Evolutionary conservation across 768 basidiomycete genomes (phyloP).

Genomic region (Lactarius sanguifluus): DNA sequence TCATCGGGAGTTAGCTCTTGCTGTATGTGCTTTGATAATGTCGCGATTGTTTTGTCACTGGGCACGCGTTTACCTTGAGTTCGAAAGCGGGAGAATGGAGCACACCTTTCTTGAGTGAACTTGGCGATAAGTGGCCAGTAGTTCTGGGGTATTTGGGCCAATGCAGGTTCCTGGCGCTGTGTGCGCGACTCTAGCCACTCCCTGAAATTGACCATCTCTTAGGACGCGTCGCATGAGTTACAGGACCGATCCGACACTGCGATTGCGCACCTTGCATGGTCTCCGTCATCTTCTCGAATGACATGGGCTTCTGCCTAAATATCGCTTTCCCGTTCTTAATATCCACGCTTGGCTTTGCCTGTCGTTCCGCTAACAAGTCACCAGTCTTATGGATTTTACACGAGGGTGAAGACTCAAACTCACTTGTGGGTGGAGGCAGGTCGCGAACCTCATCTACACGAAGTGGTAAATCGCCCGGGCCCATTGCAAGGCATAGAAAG

Average conservation of each 20-base stretch:
- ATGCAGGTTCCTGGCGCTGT: constrained; percentile 46
- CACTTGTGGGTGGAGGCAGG: constrained; percentile 10
- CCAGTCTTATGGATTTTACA: constrained; percentile 3
- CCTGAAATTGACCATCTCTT: constrained; percentile 78
- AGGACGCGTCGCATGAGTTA: constrained; percentile 3
- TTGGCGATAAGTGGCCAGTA: constrained; percentile 77
- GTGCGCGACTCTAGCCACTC: constrained; percentile 63
- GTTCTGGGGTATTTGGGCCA: constrained; percentile 62
- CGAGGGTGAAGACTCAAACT: constrained; percentile 1
- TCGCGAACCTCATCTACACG: constrained; percentile 7
- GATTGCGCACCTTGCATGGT: constrained; percentile 68
- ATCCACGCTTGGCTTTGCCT: constrained; percentile 50
- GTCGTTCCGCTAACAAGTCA: constrained; percentile 40
- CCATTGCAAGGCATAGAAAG: neutral
- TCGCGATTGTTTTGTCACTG: constrained; percentile 70
- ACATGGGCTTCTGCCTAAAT: constrained; percentile 72
- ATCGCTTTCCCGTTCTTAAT: constrained; percentile 74
- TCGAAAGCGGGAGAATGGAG: neutral
- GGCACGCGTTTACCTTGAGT: constrained; percentile 13
- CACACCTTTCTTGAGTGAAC: constrained; percentile 81
- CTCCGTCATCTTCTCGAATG: constrained; percentile 77
- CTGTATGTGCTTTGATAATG: constrained; percentile 68
- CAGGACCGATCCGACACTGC: neutral
- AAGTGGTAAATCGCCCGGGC: neutral
- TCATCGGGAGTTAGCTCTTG: constrained; percentile 67